Percentiles rank a stretch among this genome's conserved stretches.
Conservation (phyloP, 148 eudicot genomes). For the Spergularia bocconei region DNA sequence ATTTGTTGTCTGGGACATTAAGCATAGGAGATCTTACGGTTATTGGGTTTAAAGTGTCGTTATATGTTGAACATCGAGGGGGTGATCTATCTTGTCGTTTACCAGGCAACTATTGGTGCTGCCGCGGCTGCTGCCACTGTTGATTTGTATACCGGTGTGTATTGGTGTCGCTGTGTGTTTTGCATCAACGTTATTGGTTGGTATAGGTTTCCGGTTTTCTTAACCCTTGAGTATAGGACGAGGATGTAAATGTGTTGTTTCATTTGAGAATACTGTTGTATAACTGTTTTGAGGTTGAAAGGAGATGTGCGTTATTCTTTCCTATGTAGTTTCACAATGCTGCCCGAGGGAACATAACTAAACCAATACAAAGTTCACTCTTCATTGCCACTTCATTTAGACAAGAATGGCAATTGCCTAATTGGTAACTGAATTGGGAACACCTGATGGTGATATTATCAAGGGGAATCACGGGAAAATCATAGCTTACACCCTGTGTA, state of each 20-base stretch:
- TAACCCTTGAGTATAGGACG: constrained; percentile 2
- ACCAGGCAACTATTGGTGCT: not conserved
- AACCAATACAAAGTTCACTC: no score
- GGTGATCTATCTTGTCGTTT: not conserved
- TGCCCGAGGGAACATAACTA: no score
- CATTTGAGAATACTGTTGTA: no score
- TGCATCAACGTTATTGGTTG: constrained; percentile 7
- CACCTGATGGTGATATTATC: no score
- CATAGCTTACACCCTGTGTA: no score
- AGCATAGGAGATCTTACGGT: constrained; percentile 1
- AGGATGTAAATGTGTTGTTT: constrained; percentile 24
- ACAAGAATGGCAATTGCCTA: no score
- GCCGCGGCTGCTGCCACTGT: not conserved
- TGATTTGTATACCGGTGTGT: not conserved
- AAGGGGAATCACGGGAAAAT: no score
- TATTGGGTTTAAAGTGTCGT: not conserved
- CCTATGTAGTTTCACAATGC: no score
- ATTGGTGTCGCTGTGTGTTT: constrained; percentile 2
- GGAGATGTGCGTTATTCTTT: no score
- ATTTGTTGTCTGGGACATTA: not conserved
- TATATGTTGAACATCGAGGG: constrained; percentile 1
- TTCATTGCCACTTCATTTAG: no score
- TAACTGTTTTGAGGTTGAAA: no score
- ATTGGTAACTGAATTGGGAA: no score
- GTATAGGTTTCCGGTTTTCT: not conserved